Percentiles rank a stretch among this genome's conserved stretches.
Conservation (phyloP, 2,329 filamentous ascomycete genomes). For the Rutstroemia sp. region DNA sequence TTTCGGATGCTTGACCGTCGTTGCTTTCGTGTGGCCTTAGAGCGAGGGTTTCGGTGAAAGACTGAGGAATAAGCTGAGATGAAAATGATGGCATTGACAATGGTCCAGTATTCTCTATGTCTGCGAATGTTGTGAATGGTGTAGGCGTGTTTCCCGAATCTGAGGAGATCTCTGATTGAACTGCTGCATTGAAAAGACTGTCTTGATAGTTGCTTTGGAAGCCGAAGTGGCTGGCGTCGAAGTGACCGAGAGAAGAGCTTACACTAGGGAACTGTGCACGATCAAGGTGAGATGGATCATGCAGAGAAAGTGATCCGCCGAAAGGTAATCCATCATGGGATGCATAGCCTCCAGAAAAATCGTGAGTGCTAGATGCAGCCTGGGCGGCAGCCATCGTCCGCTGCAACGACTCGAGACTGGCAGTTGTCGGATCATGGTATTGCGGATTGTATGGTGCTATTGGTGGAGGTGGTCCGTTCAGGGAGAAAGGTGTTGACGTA, state of each 20-base stretch:
- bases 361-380: conserved; percentile 15
- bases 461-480: conserved; percentile 20
- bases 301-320: conserved; percentile 13
- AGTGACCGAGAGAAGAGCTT: conserved; percentile 3
- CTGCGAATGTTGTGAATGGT: conserved; percentile 16
- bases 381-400: conserved; percentile 23
- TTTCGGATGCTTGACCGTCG: conserved; percentile 19
- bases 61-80: conserved; percentile 17
- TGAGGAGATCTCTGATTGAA: conserved; percentile 7
- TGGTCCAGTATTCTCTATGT: not conserved
- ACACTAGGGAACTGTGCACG: conserved; percentile 23
- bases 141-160: conserved; percentile 18
- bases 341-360: conserved; percentile 14
- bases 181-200: not conserved
- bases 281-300: conserved; percentile 15
- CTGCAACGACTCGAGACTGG: conserved; percentile 25
- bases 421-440: conserved; percentile 21
- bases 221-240: not conserved
- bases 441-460: conserved; percentile 24
- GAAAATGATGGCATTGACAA: conserved; percentile 18
- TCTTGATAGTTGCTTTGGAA: not conserved
- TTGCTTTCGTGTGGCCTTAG: conserved; percentile 10
- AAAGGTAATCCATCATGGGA: conserved; percentile 13
- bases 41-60: conserved; percentile 10
- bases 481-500: conserved; percentile 9